Conservation (phyloP, 805 yeast genomes). For the Suhomyces xylopsoci region DNA sequence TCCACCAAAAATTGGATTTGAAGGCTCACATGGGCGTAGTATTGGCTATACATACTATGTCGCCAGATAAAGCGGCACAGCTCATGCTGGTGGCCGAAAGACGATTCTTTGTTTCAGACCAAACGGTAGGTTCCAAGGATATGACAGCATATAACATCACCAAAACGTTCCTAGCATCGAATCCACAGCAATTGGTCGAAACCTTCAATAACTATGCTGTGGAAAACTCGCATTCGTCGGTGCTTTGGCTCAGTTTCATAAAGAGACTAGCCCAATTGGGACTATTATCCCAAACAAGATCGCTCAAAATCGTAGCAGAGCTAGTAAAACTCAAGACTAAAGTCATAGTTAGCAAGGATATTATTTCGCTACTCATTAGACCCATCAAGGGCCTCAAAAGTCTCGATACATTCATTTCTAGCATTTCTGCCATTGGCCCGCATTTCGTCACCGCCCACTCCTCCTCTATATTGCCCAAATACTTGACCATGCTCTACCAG, state of each 20-base stretch:
- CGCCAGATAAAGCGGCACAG: constrained; percentile 23
- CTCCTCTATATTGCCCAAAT: constrained; percentile 26
- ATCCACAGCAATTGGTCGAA: constrained; percentile 35
- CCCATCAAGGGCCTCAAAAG: constrained; percentile 25
- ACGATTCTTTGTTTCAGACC: constrained; percentile 14
- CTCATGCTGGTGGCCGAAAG: constrained; percentile 26
- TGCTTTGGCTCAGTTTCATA: constrained; percentile 35
- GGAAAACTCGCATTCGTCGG: constrained; percentile 22
- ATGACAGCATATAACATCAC: constrained; percentile 22
- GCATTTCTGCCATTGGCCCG: constrained; percentile 8
- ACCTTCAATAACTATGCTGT: constrained; percentile 30
- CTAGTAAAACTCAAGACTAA: constrained; percentile 18
- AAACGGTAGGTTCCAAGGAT: constrained; percentile 14
- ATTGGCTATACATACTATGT: constrained; percentile 23
- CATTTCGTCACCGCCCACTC: constrained; percentile 13
- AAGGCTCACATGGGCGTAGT: constrained; percentile 38
- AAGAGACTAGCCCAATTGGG: constrained; percentile 31
- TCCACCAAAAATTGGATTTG: constrained; percentile 20
- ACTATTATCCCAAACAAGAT: constrained; percentile 27
- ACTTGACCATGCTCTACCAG: constrained; percentile 23
- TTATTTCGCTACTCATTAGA: constrained; percentile 26
- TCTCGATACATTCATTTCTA: constrained; percentile 19
- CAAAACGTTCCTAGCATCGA: constrained; percentile 23
- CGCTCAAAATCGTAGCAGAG: constrained; percentile 24
- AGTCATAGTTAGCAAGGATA: constrained; percentile 31